These are phyloP conservation scores for Phytopythium delawarense DNA, from an alignment of 352 stramenopile species.

Conservation along the genomic window DNA sequence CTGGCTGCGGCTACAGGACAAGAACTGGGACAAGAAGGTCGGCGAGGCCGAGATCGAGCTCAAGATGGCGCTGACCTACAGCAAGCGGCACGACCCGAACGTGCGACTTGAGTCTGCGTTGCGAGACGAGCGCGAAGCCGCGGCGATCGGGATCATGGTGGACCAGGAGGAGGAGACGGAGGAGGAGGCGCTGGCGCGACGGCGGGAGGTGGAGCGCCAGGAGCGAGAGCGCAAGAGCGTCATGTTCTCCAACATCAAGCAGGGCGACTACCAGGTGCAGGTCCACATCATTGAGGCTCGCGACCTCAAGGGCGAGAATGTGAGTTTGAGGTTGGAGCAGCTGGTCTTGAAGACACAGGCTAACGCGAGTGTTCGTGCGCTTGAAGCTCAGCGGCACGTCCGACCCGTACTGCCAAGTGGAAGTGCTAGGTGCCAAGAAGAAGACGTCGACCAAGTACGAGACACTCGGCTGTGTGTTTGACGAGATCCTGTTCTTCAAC, in stretches of 20 bases:
- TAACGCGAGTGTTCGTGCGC: neutral
- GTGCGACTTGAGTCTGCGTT: constrained; percentile 17
- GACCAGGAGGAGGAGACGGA: constrained; percentile 81
- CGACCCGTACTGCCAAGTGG: constrained; percentile 85
- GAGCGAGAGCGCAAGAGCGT: constrained; percentile 44
- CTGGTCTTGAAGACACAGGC: neutral
- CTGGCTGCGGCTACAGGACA: constrained; percentile 57
- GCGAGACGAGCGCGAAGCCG: constrained; percentile 14
- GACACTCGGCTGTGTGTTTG: constrained; percentile 85
- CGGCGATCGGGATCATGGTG: constrained; percentile 26
- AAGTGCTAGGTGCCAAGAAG: constrained; percentile 63
- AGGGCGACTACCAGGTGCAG: constrained; percentile 82
- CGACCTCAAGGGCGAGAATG: constrained; percentile 87
- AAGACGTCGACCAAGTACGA: constrained; percentile 79
- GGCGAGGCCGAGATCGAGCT: constrained; percentile 56
- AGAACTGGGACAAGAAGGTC: constrained; percentile 30
- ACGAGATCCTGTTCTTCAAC: constrained; percentile 90
- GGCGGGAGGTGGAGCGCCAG: constrained; percentile 38
- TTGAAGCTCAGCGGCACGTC: constrained; percentile 76
- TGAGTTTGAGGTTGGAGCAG: constrained; percentile 12
- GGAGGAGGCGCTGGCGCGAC: constrained; percentile 38
- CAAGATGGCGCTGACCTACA: constrained; percentile 68
- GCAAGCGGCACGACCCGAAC: constrained; percentile 47
- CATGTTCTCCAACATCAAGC: constrained; percentile 46
- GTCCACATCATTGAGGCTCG: constrained; percentile 86